Evolutionary conservation across 192 early-diverging fungal genomes (phyloP).

Genomic region (Haplosporangium gracile): DNA sequence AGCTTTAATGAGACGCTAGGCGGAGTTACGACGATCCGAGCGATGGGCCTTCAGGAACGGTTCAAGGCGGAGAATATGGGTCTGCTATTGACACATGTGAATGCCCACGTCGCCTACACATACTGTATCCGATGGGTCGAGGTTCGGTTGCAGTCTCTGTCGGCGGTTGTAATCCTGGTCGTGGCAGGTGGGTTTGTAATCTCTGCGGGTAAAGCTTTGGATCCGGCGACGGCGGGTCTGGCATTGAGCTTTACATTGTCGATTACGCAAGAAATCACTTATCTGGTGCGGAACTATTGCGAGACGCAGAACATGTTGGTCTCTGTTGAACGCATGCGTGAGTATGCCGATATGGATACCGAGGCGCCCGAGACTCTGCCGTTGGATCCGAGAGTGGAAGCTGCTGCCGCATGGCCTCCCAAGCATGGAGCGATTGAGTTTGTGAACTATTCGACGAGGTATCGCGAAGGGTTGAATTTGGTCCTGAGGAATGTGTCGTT

Average conservation of each 20-base stretch:
- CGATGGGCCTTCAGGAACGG: constrained; percentile 72
- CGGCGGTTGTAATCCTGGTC: constrained; percentile 80
- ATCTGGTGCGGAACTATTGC: constrained; percentile 86
- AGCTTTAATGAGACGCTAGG: constrained; percentile 85
- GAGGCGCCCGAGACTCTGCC: constrained; percentile 84
- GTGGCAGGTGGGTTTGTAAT: constrained; percentile 73
- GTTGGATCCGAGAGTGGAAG: constrained; percentile 57
- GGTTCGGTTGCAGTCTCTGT: constrained; percentile 84
- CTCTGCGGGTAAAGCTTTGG: constrained; percentile 56
- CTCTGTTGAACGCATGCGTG: constrained; percentile 84
- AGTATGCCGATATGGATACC: constrained; percentile 83
- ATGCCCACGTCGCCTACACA: constrained; percentile 33
- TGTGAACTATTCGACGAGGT: constrained; percentile 81
- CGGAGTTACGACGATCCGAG: constrained; percentile 85
- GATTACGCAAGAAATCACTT: constrained; percentile 85
- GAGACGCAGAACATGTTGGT: constrained; percentile 88
- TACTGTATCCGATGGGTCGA: constrained; percentile 79
- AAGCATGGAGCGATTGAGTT: constrained; percentile 79
- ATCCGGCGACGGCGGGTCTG: constrained; percentile 67
- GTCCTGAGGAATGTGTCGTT: constrained; percentile 81
- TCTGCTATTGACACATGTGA: constrained; percentile 11
- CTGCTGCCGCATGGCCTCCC: constrained; percentile 78
- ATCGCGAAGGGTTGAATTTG: constrained; percentile 83
- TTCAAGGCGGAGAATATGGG: constrained; percentile 67
- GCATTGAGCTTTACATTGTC: constrained; percentile 74